phyloP scores from a whole-genome alignment of 2,329 filamentous ascomycete genomes.

The Botrytis deweyae region DNA sequence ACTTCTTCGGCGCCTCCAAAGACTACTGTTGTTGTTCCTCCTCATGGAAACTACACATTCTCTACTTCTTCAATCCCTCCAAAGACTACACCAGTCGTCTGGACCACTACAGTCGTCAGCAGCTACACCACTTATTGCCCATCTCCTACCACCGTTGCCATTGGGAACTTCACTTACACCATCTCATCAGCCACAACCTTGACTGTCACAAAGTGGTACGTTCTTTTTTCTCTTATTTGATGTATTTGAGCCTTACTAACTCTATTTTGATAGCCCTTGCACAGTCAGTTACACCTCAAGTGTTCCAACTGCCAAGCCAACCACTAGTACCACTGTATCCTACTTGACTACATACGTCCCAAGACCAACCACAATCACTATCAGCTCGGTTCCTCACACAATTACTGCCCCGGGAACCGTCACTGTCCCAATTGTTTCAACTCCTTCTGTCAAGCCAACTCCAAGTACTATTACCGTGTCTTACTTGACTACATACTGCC shows the following conservation, averaged over 20 bases:
- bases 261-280: neutral
- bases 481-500: constrained; percentile 20
- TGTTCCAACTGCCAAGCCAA: constrained; percentile 24
- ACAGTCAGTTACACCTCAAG: constrained; percentile 21
- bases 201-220: constrained; percentile 17
- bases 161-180: constrained; percentile 28
- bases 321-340: constrained; percentile 6
- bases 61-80: constrained; percentile 14
- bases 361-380: constrained; percentile 24
- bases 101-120: constrained; percentile 17
- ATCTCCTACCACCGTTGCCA: constrained; percentile 24
- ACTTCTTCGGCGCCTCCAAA: constrained; percentile 13
- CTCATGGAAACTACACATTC: constrained; percentile 11
- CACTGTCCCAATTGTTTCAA: constrained; percentile 22
- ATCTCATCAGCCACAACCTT: constrained; percentile 19
- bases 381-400: constrained; percentile 30
- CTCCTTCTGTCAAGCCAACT: constrained; percentile 4
- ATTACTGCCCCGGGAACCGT: constrained; percentile 24
- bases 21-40: constrained; percentile 12
- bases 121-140: constrained; percentile 28
- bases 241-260: neutral
- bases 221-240: neutral
- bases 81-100: constrained; percentile 13
- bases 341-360: constrained; percentile 21
- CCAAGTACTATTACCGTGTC: constrained; percentile 15